Base-by-base conservation (phyloP, 768 basidiomycete genomes). In the Lentinula sp. region DNA sequence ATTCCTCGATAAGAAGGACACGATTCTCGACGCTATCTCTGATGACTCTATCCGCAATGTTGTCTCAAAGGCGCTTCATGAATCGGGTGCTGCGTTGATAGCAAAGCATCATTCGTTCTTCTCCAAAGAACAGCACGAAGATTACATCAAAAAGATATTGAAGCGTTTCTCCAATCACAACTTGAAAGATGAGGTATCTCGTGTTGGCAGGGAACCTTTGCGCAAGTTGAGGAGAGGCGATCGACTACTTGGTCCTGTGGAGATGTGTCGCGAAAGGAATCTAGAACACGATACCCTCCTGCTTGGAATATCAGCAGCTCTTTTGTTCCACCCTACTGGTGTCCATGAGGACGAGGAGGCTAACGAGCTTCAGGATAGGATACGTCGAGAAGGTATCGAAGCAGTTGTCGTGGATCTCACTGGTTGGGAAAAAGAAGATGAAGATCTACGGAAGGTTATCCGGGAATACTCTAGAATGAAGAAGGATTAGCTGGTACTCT, bases 161-260 rank as follows among this genome's bases (percentile, higher is more conserved):
- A 50, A 50, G 9, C 73, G 76, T 20, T 76, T 76, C 65, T 62
- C 60, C 35, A 77, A 78, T 60, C 69, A 71, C 33, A 67, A 70
- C 60, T 62, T 78, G 46, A 68, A 70, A 59, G 76, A 78, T 64
- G 69, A 74, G 8, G 70, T 77, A 23, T 64, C 62, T 42, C 71
- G 76, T 33, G 76, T 78, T 8, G 74, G 73, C 1, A 69, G 75
- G 15, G 68, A 76, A 62, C 76, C 76, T n/a, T 63, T 76, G 55
- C 71, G 76, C 35, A 78, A 78, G 68, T 69, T 78, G 2, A 70
- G 65, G 13, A 63, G 61, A 35, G 67, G 67, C 5, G 76, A 78
- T 57, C 67, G 76, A 6, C 66, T 78, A 15, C 66, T 78, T 0
- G 76, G 76, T 8, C 75, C 76, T 6, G 66, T 69, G 39, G 63